A percentile compares a stretch with the other conserved stretches of the same genome.
These are phyloP conservation scores for Quercus glauca DNA, from an alignment of 306 rosid genomes.

Conservation along the genomic window DNA sequence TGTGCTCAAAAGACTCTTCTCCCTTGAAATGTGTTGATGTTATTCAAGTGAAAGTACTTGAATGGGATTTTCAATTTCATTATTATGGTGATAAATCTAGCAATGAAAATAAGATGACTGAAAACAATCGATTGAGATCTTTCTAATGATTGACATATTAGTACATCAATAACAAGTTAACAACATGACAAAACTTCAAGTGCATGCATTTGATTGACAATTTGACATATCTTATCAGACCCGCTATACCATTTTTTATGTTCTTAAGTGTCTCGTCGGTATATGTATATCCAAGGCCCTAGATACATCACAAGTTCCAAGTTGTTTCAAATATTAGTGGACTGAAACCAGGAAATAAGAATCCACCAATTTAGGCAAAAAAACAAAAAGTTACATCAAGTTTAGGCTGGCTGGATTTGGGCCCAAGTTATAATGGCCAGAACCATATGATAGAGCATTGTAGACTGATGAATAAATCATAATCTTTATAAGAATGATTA, in stretches of 20 bases:
- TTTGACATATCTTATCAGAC: no score
- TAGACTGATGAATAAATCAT: background rate
- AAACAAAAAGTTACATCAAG: background rate
- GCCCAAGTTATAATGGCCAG: background rate
- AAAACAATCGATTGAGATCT: no score
- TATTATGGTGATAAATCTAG: no score
- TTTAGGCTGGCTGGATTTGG: background rate
- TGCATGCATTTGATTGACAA: background rate
- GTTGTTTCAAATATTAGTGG: background rate
- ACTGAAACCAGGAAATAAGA: background rate
- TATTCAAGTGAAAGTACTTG: no score
- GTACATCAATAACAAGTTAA: no score
- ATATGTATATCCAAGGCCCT: background rate
- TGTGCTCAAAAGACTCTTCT: no score
- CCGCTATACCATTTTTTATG: no score
- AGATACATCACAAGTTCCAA: background rate
- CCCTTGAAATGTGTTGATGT: no score
- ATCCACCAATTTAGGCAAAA: background rate
- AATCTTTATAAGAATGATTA: background rate
- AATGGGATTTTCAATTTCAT: no score
- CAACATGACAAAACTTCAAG: background rate
- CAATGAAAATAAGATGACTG: no score
- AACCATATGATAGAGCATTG: background rate
- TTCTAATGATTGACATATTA: no score
- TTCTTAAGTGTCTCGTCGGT: background rate